Evolutionary conservation across 495 filamentous ascomycete species (phyloP).

Genomic region (Physcia stellaris): DNA sequence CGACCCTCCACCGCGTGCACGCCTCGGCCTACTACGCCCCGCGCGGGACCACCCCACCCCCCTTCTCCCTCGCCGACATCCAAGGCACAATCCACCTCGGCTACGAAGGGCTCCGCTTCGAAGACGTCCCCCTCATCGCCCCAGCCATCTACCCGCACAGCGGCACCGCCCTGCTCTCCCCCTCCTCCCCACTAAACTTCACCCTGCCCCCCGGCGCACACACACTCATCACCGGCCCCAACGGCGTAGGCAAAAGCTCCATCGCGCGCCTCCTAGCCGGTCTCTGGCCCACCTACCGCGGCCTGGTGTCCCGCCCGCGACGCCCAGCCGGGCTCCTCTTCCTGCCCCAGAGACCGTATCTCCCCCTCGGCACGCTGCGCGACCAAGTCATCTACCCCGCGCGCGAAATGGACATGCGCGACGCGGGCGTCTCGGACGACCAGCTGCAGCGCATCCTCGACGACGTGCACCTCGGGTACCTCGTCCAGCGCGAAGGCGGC

Average conservation of each 20-base stretch:
- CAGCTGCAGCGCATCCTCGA: conserved; percentile 66
- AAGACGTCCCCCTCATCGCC: conserved; percentile 86
- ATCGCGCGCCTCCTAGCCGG: conserved; percentile 84
- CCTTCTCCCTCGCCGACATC: conserved; percentile 76
- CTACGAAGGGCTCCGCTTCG: conserved; percentile 86
- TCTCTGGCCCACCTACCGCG: conserved; percentile 92
- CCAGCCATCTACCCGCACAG: conserved; percentile 66
- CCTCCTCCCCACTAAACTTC: conserved; percentile 46
- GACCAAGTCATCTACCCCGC: conserved; percentile 99
- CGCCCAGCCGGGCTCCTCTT: conserved; percentile 90
- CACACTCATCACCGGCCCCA: conserved; percentile 85
- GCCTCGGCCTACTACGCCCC: conserved; percentile 70
- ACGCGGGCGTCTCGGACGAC: conserved; percentile 57
- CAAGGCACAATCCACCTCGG: conserved; percentile 88
- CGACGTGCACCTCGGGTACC: conserved; percentile 71
- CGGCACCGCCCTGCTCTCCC: conserved; percentile 83
- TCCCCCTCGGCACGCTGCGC: conserved; percentile 84
- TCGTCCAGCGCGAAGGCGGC: conserved; percentile 83
- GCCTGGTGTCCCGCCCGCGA: conserved; percentile 75
- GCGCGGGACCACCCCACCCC: conserved; percentile 54
- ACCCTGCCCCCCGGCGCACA: conserved; percentile 84
- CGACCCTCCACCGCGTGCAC: conserved; percentile 86
- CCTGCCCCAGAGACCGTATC: conserved; percentile 85
- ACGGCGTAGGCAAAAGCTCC: conserved; percentile 86
- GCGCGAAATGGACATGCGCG: conserved; percentile 84